phyloP scores from a whole-genome alignment of 2,329 filamentous ascomycete genomes.

The Cordyceps cateniannulata region DNA sequence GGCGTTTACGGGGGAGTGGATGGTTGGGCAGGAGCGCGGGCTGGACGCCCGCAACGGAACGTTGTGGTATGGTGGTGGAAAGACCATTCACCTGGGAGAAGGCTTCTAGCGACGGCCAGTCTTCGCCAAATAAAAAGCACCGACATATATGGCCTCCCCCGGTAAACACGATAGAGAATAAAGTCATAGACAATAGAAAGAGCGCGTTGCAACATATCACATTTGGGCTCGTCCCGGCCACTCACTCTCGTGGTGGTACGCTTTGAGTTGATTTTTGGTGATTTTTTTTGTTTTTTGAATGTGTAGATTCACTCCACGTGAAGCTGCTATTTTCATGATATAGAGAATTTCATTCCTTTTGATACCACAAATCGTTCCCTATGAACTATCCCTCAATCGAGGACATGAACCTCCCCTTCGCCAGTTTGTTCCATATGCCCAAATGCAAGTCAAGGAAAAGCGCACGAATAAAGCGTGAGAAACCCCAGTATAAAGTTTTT shows the following conservation, averaged over 20 bases:
- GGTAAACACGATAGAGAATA: not conserved
- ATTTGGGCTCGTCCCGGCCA: not conserved
- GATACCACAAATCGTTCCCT: constrained; percentile 35
- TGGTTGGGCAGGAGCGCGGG: constrained; percentile 79
- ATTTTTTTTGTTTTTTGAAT: constrained; percentile 8
- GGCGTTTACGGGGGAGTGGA: constrained; percentile 62
- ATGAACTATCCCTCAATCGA: constrained; percentile 37
- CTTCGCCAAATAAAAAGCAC: not conserved
- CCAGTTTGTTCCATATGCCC: constrained; percentile 42
- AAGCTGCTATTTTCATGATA: constrained; percentile 13
- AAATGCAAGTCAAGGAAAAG: constrained; percentile 36
- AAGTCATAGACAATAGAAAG: not conserved
- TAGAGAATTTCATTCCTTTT: constrained; percentile 20
- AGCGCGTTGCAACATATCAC: not conserved
- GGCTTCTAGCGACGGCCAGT: constrained; percentile 41
- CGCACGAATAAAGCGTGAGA: constrained; percentile 33
- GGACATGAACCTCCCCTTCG: constrained; percentile 40
- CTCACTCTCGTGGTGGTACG: not conserved
- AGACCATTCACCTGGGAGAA: constrained; percentile 58
- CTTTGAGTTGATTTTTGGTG: not conserved
- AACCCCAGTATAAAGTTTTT: constrained; percentile 25
- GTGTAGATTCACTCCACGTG: not conserved
- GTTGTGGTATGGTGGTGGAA: constrained; percentile 83
- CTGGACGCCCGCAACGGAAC: constrained; percentile 68
- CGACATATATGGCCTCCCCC: not conserved